Evolutionary conservation across 1,139 yeast genomes (phyloP), one percentile per base, ranked within the genome.

Genomic region (Hansenula sp.): DNA sequence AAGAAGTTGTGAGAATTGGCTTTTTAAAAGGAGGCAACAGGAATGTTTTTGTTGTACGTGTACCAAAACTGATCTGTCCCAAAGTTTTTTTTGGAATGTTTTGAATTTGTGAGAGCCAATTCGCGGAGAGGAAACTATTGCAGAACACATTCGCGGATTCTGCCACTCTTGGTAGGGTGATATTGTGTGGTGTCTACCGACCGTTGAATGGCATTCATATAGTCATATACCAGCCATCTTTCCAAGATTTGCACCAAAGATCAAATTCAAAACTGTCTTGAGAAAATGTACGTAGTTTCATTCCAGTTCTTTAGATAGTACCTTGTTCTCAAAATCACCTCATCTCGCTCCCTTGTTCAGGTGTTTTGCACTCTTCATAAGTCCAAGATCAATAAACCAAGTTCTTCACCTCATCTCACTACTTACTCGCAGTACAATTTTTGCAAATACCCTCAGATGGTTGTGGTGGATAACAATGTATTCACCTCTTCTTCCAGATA

Each of bases 41-140:
- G 33, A 28, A 36, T 36, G 38, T 36, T 36, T 36, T 36, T n/a
- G 33, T 31, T 16, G 33, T 27, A 35, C 38, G 38, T 27, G 38
- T 35, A 25, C 29, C 36, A 24, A 34, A 34, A 34, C 5, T 25
- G 27, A 25, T 21, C 30, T 21, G 30, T 21, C 17, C 11, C n/a
- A 32, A 18, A 31, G 17, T 16, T 7, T 16, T 7, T 16, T 16
- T 31, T 18, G 36, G 38, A 35, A 35, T 36, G 38, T 36, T 36
- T 27, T n/a, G 18, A 13, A 16, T 25, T 25, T 15, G 38, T 25
- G 34, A 18, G 19, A 17, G 6, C 15, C 13, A 11, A 16, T 31
- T 31, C 33, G 33, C 33, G 33, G 28, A 25, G 28, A 9, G 28
- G 28, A 17, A 31, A 31, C 15, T 6, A 13, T 17, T 7, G 7